Percentiles rank a stretch among this genome's conserved stretches.
These are phyloP conservation scores for Calocybe gambosa DNA, from an alignment of 1,284 basidiomycete genomes.

Conservation along the genomic window DNA sequence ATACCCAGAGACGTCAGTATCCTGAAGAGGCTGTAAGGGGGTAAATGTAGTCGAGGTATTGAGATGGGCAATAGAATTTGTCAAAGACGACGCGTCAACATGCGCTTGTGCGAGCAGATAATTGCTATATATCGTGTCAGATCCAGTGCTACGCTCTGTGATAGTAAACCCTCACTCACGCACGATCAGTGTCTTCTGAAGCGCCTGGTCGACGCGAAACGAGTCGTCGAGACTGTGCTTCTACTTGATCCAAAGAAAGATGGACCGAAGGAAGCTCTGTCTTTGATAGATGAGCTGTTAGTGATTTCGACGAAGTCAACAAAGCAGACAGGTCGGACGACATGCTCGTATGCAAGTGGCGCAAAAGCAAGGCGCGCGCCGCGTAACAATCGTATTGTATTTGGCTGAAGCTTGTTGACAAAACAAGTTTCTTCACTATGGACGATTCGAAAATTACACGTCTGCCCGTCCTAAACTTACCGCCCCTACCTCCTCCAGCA, in stretches of 20 bases:
- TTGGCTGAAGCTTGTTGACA: background rate
- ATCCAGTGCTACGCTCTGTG: background rate
- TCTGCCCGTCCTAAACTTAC: conserved; percentile 29
- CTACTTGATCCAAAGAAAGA: conserved; percentile 88
- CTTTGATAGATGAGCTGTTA: conserved; percentile 68
- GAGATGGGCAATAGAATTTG: conserved; percentile 74
- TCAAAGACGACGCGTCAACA: conserved; percentile 78
- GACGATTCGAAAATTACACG: conserved; percentile 12
- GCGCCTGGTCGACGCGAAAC: conserved; percentile 64
- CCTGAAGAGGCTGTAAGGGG: conserved; percentile 82
- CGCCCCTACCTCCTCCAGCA: conserved; percentile 25
- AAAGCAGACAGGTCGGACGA: conserved; percentile 63
- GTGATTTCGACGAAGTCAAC: conserved; percentile 62
- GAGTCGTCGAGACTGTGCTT: conserved; percentile 78
- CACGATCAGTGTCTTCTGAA: conserved; percentile 62
- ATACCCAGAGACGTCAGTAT: conserved; percentile 87
- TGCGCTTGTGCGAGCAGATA: conserved; percentile 87
- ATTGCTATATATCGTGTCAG: conserved; percentile 40
- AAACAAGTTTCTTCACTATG: background rate
- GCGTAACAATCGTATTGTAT: background rate
- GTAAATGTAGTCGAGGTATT: conserved; percentile 85
- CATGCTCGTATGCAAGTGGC: conserved; percentile 19
- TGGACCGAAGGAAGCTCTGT: conserved; percentile 82
- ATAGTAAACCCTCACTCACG: conserved; percentile 41
- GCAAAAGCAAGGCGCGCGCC: background rate